phyloP scores from a whole-genome alignment of 805 yeast species.

The Debaryomyces prosopidis region DNA sequence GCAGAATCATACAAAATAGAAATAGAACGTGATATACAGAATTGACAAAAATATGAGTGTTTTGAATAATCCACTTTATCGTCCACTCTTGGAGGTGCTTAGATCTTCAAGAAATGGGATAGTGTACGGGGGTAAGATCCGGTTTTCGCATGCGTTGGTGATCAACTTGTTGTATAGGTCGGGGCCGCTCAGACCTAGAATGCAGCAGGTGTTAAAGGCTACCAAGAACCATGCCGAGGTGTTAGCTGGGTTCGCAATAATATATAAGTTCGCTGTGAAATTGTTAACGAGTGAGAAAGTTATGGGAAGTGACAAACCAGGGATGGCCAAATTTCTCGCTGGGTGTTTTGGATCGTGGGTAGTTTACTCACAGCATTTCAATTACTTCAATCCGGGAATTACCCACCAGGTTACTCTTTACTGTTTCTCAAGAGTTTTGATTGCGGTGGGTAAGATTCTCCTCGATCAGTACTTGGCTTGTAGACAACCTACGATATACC shows the following conservation, averaged over 20 bases:
- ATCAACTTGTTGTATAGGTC: constrained; percentile 56
- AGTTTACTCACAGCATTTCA: constrained; percentile 46
- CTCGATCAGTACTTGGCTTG: constrained; percentile 40
- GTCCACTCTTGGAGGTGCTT: constrained; percentile 34
- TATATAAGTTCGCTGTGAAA: constrained; percentile 45
- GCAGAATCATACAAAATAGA: neutral
- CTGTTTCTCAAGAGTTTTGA: constrained; percentile 64
- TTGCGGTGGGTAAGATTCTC: constrained; percentile 59
- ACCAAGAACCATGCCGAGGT: constrained; percentile 57
- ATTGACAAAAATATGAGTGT: constrained; percentile 15
- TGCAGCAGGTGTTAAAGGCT: constrained; percentile 48
- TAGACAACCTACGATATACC: constrained; percentile 27
- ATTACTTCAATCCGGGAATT: constrained; percentile 47
- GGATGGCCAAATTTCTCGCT: constrained; percentile 34
- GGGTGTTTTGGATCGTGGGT: constrained; percentile 44
- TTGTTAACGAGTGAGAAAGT: constrained; percentile 31
- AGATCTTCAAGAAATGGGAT: constrained; percentile 48
- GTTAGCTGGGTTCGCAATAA: constrained; percentile 55
- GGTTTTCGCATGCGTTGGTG: constrained; percentile 66
- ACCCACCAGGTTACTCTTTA: constrained; percentile 76
- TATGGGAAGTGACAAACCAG: constrained; percentile 30
- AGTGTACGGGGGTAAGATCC: constrained; percentile 60
- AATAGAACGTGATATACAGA: neutral
- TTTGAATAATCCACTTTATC: constrained; percentile 24
- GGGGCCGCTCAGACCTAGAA: constrained; percentile 49